Conservation (phyloP, 1,284 basidiomycete genomes). For the Leccinum pachyderme region DNA sequence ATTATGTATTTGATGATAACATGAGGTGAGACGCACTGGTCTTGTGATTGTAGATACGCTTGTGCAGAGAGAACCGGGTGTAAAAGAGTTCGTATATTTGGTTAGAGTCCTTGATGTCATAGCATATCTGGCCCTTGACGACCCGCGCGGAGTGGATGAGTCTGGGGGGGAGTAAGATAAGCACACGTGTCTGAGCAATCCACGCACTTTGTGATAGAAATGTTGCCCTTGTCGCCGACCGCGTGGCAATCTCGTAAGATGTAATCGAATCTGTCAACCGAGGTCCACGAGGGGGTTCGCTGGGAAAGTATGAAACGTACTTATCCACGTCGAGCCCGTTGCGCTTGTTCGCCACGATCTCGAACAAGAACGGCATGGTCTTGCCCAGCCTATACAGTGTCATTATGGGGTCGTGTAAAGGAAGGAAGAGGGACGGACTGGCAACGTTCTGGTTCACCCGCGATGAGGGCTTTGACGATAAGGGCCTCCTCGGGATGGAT, state of each 20-base stretch:
- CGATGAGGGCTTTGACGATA: conserved; percentile 56
- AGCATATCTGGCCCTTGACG: conserved; percentile 70
- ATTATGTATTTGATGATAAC: background rate
- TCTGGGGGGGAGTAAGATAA: conserved; percentile 34
- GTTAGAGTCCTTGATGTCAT: conserved; percentile 75
- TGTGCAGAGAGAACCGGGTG: conserved; percentile 72
- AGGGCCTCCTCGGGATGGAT: conserved; percentile 38
- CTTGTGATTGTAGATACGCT: conserved; percentile 76
- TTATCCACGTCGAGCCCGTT: conserved; percentile 85
- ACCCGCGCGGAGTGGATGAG: conserved; percentile 73
- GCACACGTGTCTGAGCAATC: background rate
- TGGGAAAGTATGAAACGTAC: conserved; percentile 32
- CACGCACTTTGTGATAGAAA: conserved; percentile 43
- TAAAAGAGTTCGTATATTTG: conserved; percentile 71
- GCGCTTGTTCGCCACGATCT: conserved; percentile 75
- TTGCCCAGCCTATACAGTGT: conserved; percentile 35
- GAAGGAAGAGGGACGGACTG: conserved; percentile 27
- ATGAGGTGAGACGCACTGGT: conserved; percentile 48
- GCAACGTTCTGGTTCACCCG: conserved; percentile 40
- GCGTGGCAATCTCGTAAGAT: conserved; percentile 70
- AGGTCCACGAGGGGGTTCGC: background rate
- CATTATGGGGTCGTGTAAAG: background rate
- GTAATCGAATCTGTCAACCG: conserved; percentile 65
- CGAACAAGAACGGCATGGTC: conserved; percentile 50
- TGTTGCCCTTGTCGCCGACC: conserved; percentile 60